Conservation (phyloP, 768 basidiomycete species). For the Boletus rubroflammeus region DNA sequence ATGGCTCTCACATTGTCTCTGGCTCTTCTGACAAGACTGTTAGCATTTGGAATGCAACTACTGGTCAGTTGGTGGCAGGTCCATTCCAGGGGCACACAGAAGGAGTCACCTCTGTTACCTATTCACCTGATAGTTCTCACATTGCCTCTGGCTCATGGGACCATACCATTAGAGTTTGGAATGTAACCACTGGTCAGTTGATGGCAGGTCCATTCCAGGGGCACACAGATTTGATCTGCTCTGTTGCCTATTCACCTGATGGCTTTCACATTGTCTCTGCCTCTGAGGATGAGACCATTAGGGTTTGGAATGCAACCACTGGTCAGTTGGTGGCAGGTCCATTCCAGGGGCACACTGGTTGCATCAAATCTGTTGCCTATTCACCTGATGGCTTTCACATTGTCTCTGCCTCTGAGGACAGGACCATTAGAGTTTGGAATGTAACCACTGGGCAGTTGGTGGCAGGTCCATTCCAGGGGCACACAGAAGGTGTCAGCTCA, state of each 20-base stretch:
- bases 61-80: no score
- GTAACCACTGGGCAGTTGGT: neutral
- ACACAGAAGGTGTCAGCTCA: neutral
- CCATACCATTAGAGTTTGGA: no score
- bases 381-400: neutral
- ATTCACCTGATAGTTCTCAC: no score
- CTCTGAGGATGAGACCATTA: neutral
- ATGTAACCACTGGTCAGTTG: no score
- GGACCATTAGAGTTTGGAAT: neutral
- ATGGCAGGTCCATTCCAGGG: neutral
- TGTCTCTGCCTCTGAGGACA: neutral
- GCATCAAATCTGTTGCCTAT: neutral
- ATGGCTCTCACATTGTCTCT: no score
- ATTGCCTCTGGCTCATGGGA: no score
- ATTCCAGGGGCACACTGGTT: neutral
- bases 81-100: no score
- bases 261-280: neutral
- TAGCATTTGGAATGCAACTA: no score
- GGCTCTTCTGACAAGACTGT: no score
- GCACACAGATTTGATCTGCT: slow-evolving; percentile 1
- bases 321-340: neutral
- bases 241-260: neutral
- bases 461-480: neutral
- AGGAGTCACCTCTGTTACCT: no score
- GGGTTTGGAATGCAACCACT: neutral